Evolutionary conservation across 2,329 filamentous ascomycete genomes (phyloP).

Genomic region (Verticillium albo-atrum): DNA sequence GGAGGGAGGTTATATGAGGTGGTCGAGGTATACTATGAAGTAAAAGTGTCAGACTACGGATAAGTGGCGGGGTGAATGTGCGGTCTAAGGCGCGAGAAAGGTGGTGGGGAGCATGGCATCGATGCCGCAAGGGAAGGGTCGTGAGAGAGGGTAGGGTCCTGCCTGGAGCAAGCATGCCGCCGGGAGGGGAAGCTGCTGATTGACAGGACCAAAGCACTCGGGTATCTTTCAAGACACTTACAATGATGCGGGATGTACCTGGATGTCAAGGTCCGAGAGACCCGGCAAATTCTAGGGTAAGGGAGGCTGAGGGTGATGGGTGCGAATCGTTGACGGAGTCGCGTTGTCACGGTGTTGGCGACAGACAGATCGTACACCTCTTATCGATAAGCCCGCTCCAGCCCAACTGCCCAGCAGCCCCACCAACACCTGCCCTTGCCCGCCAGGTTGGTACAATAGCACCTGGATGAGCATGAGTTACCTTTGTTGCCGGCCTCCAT

Average conservation of each 20-base stretch:
- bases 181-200: no score
- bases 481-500: background rate
- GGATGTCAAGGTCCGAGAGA: background rate
- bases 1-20: conserved; percentile 8
- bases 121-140: background rate
- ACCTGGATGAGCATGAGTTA: background rate
- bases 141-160: background rate
- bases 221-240: background rate
- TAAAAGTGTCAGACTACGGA: background rate
- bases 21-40: background rate
- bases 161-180: background rate
- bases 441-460: background rate
- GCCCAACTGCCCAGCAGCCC: background rate
- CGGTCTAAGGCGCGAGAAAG: no score
- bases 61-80: no score
- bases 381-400: background rate
- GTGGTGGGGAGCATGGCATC: background rate
- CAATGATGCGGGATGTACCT: background rate
- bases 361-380: background rate
- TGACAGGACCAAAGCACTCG: no score
- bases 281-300: background rate
- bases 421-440: background rate
- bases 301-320: background rate
- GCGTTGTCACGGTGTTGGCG: background rate
- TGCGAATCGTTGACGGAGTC: background rate